Conservation (phyloP, 345 rosid genomes). For the Melastoma malabathricum region DNA sequence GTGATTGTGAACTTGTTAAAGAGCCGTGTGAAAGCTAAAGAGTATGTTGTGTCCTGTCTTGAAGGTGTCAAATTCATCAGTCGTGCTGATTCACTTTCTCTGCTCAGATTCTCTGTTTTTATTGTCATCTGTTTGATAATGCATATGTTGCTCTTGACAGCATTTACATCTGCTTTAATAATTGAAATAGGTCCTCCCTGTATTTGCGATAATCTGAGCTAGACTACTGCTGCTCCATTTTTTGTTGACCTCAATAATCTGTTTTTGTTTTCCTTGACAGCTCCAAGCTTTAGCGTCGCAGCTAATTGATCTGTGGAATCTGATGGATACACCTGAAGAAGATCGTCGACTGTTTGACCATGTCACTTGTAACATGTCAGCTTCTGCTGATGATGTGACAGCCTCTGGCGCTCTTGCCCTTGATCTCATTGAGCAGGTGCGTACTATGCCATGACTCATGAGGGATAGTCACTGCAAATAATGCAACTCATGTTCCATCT, state of each 20-base stretch:
- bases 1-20: too few species aligned
- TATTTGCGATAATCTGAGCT: too few species aligned
- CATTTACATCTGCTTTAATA: too few species aligned
- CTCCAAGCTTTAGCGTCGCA: slow-evolving; percentile 90
- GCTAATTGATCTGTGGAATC: slow-evolving; percentile 88
- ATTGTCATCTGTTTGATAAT: too few species aligned
- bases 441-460: neutral
- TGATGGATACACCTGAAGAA: slow-evolving; percentile 89
- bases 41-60: too few species aligned
- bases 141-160: too few species aligned
- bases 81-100: too few species aligned
- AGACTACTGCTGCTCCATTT: too few species aligned
- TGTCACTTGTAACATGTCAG: slow-evolving; percentile 75
- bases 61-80: too few species aligned
- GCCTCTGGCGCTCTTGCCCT: slow-evolving; percentile 75
- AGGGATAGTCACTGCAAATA: neutral
- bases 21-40: too few species aligned
- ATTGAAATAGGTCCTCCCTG: too few species aligned
- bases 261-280: slow-evolving; percentile 21
- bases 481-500: neutral
- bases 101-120: too few species aligned
- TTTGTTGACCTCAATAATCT: neutral
- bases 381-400: slow-evolving; percentile 80
- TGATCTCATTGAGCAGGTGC: slow-evolving; percentile 83
- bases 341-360: slow-evolving; percentile 74